phyloP scores from a whole-genome alignment of 1,284 basidiomycete species.

The Boletus sp. region DNA sequence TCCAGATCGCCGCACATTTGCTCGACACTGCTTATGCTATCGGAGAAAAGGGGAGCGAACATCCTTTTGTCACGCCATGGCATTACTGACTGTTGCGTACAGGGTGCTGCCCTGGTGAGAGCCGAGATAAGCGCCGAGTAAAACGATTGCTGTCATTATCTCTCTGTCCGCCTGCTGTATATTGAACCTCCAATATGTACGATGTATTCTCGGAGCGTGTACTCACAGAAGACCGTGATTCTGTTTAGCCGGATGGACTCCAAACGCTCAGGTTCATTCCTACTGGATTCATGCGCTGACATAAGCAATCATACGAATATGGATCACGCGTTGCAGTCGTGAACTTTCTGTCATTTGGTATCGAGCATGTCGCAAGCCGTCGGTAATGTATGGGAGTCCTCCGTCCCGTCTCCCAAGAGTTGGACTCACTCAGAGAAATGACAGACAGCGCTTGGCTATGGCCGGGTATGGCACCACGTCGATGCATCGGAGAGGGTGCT shows the following conservation, averaged over 20 bases:
- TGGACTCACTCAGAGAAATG: background rate
- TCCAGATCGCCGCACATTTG: constrained; percentile 16
- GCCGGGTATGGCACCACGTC: constrained; percentile 93
- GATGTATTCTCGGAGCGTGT: too few relatives aligned
- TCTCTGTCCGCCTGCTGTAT: too few relatives aligned
- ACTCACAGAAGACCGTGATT: too few relatives aligned
- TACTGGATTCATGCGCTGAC: background rate
- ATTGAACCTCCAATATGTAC: too few relatives aligned
- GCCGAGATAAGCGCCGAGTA: background rate
- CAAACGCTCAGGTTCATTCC: too few relatives aligned
- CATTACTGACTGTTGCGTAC: background rate
- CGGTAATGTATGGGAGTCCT: constrained; percentile 55
- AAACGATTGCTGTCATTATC: background rate
- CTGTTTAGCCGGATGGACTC: too few relatives aligned
- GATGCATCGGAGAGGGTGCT: constrained; percentile 87
- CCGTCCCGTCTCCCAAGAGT: background rate
- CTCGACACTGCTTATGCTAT: constrained; percentile 22
- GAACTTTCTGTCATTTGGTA: background rate
- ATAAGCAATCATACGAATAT: constrained; percentile 1
- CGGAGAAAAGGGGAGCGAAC: constrained; percentile 16
- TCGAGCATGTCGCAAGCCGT: constrained; percentile 56
- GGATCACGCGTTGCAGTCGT: background rate
- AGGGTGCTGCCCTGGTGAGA: constrained; percentile 17
- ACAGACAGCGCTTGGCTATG: constrained; percentile 91
- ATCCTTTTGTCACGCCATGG: background rate